Evolutionary conservation across 2,329 filamentous ascomycete genomes (phyloP).

Genomic region (Pleomassaria siparia): DNA sequence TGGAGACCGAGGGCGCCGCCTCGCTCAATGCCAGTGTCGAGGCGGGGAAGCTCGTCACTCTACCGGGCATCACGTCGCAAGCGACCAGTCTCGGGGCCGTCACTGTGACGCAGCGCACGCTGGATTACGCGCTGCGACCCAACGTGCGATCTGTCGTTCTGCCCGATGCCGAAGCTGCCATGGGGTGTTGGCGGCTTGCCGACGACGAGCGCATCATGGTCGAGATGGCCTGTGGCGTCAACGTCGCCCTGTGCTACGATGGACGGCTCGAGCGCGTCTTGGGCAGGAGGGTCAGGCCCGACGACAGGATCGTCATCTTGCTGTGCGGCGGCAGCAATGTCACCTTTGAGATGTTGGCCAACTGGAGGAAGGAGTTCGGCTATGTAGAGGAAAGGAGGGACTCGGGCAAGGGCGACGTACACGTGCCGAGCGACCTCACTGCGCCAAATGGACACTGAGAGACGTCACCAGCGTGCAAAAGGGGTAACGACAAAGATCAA

Average conservation of each 20-base stretch:
- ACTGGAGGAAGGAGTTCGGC: slow-evolving; percentile 49
- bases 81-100: slow-evolving; percentile 75
- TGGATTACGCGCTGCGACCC: slow-evolving; percentile 61
- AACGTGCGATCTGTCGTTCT: slow-evolving; percentile 65
- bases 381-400: slow-evolving; percentile 13
- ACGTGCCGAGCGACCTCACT: slow-evolving; percentile 13
- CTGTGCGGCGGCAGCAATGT: slow-evolving; percentile 72
- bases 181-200: slow-evolving; percentile 73
- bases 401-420: slow-evolving; percentile 1
- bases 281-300: slow-evolving; percentile 52
- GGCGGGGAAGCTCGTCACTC: slow-evolving; percentile 59
- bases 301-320: slow-evolving; percentile 77
- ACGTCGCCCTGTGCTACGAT: slow-evolving; percentile 60
- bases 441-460: slow-evolving; percentile 5
- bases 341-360: slow-evolving; percentile 52
- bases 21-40: slow-evolving; percentile 65
- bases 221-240: slow-evolving; percentile 83
- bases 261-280: slow-evolving; percentile 9
- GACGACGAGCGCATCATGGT: slow-evolving; percentile 82
- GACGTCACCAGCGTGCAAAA: no score
- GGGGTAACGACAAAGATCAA: no score
- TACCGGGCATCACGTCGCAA: slow-evolving; percentile 72
- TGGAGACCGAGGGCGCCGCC: slow-evolving; percentile 76
- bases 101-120: slow-evolving; percentile 68
- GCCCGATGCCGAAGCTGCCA: slow-evolving; percentile 75